phyloP scores from a whole-genome alignment of 2,329 filamentous ascomycete genomes.

The Penicillium digitatum region DNA sequence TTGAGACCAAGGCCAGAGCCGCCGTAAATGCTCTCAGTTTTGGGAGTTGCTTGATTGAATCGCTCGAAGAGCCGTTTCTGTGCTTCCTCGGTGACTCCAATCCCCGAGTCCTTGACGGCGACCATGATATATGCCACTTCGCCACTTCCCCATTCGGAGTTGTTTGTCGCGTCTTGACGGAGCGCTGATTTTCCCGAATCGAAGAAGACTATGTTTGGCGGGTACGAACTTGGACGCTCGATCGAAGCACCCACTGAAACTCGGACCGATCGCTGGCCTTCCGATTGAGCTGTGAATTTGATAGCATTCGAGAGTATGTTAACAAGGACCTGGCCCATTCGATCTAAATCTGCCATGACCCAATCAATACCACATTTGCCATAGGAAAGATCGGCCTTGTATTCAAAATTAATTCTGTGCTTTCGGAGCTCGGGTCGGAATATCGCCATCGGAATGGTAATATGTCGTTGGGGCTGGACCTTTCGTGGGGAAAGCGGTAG shows the following conservation, averaged over 20 bases:
- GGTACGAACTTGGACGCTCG: conserved; percentile 43
- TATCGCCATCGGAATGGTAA: conserved; percentile 68
- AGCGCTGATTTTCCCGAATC: conserved; percentile 16
- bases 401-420: conserved; percentile 63
- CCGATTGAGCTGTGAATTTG: conserved; percentile 66
- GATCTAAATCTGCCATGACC: conserved; percentile 66
- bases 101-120: conserved; percentile 71
- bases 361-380: conserved; percentile 57
- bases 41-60: conserved; percentile 72
- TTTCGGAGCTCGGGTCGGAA: conserved; percentile 71
- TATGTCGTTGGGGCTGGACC: conserved; percentile 62
- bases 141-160: conserved; percentile 53
- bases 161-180: conserved; percentile 32
- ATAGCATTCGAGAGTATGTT: conserved; percentile 78
- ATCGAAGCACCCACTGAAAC: conserved; percentile 52
- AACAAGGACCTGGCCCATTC: conserved; percentile 73
- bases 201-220: conserved; percentile 36
- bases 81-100: conserved; percentile 66
- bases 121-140: conserved; percentile 65
- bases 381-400: conserved; percentile 62
- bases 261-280: conserved; percentile 38
- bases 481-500: conserved; percentile 68
- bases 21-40: conserved; percentile 73
- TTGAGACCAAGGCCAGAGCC: conserved; percentile 75
- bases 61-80: conserved; percentile 72